A percentile compares a stretch with the other conserved stretches of the same genome.
phyloP scores from a whole-genome alignment of 164 flowering plant species.

The Kalanchoe fedtschenkoi region DNA sequence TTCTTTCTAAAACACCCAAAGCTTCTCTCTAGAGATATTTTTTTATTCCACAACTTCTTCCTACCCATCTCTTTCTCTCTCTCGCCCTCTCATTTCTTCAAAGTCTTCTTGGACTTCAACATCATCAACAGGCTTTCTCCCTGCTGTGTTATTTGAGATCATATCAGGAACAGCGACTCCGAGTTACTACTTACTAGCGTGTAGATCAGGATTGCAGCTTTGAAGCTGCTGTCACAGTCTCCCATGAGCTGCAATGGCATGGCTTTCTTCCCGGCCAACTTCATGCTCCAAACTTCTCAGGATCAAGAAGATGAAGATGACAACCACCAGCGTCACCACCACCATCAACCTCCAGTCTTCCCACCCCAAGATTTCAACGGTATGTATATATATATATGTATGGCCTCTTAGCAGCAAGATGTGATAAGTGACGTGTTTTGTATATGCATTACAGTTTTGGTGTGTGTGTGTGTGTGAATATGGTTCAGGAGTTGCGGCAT shows the following conservation, averaged over 20 bases:
- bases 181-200: background rate
- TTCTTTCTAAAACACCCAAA: background rate
- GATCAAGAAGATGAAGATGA: slow-evolving; percentile 15
- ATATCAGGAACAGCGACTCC: background rate
- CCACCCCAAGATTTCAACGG: slow-evolving; percentile 75
- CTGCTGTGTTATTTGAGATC: background rate
- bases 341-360: slow-evolving; percentile 35
- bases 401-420: too few species aligned
- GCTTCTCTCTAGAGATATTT: background rate
- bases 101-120: background rate
- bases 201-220: background rate
- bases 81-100: background rate
- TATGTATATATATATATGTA: slow-evolving; percentile 15
- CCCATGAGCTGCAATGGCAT: slow-evolving; percentile 43
- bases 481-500: slow-evolving; percentile 40
- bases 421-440: background rate
- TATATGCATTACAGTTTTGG: background rate
- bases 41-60: slow-evolving; percentile 1
- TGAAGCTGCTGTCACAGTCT: background rate
- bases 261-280: slow-evolving; percentile 82
- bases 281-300: slow-evolving; percentile 63
- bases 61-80: slow-evolving; percentile 2
- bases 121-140: background rate
- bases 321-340: slow-evolving; percentile 13
- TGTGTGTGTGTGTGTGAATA: background rate